These are phyloP conservation scores for Hericium coralloides DNA, from an alignment of 768 basidiomycete genomes.

Conservation along the genomic window DNA sequence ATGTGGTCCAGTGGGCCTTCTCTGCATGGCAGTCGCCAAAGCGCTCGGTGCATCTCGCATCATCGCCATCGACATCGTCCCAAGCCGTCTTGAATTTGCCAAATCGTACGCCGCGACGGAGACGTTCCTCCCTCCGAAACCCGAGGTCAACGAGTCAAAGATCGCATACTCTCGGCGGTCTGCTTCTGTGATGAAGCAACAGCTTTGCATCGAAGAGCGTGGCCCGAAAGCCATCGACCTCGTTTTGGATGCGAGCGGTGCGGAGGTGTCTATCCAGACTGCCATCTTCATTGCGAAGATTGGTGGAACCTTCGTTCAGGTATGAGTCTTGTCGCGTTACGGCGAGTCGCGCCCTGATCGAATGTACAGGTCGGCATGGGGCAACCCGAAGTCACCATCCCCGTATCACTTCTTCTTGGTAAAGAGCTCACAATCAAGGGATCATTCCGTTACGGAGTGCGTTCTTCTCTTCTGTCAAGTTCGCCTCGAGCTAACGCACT, in stretches of 20 bases:
- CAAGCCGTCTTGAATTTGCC: constrained; percentile 77
- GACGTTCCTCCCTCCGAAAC: constrained; percentile 51
- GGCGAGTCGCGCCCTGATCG: constrained; percentile 13
- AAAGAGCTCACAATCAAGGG: constrained; percentile 83
- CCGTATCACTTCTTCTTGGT: constrained; percentile 55
- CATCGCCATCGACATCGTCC: constrained; percentile 76
- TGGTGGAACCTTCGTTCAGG: constrained; percentile 72
- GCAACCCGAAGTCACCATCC: constrained; percentile 61
- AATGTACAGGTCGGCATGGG: constrained; percentile 77
- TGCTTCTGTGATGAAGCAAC: constrained; percentile 53
- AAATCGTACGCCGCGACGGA: constrained; percentile 79
- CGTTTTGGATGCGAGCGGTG: constrained; percentile 87
- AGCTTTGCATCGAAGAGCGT: constrained; percentile 60
- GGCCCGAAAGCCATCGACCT: constrained; percentile 72
- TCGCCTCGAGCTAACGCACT: not conserved
- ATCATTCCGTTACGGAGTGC: constrained; percentile 85
- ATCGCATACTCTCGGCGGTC: constrained; percentile 67
- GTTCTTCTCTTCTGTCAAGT: constrained; percentile 13
- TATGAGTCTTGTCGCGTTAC: constrained; percentile 13
- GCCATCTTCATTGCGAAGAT: constrained; percentile 65
- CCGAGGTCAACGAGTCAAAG: constrained; percentile 55
- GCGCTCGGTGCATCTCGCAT: constrained; percentile 82
- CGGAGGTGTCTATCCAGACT: constrained; percentile 87
- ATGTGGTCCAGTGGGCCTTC: constrained; percentile 80
- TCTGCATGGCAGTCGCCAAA: constrained; percentile 94